Base-by-base conservation (phyloP, 2,329 filamentous ascomycete species). In the Venturia effusa region DNA sequence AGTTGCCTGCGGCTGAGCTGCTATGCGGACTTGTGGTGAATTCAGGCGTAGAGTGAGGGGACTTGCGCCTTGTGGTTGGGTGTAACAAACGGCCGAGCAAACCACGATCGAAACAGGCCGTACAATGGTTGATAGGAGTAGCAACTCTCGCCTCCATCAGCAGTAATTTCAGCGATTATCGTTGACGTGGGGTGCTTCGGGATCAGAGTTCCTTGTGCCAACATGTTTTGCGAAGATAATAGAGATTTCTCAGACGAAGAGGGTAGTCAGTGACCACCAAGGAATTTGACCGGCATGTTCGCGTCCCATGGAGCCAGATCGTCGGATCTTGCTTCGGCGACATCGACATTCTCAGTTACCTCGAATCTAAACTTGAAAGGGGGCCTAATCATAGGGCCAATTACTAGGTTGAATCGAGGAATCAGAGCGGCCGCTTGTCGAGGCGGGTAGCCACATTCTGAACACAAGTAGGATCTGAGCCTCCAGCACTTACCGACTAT, bases 11-110 rank as follows among this genome's bases (percentile, higher is more conserved):
- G 27, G 51, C 51, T 34, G 51, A 55, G 51, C 51, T 55, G 51
- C 30, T 30, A 34, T 55, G 51, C 51, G 51, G 51, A 57, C 27
- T 19, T 57, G 30, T 57, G 51, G 30, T 15, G 34, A 19, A n/a
- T 32, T 57, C 51, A 57, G 51, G 51, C 51, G n/a, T 57, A 57
- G 51, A 57, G 51, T 57, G 19, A 57, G 30, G 34, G 22, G 34
- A 60, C 59, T 43, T 60, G 59, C 59, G 59, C 59, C 59, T 60
- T 60, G 59, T 40, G 59, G 40, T 60, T 60, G 59, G 59, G 59
- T 60, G 59, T 43, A 60, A 60, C 59, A 32, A 24, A 27, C 34
- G 59, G 37, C 27, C 59, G 59, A 40, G 37, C 59, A 60, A 60
- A 37, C 59, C 34, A 60, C 51, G 27, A 34, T 34, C 51, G 51